Conservation (phyloP, 1,139 yeast species). For the Hansenula sp. region DNA sequence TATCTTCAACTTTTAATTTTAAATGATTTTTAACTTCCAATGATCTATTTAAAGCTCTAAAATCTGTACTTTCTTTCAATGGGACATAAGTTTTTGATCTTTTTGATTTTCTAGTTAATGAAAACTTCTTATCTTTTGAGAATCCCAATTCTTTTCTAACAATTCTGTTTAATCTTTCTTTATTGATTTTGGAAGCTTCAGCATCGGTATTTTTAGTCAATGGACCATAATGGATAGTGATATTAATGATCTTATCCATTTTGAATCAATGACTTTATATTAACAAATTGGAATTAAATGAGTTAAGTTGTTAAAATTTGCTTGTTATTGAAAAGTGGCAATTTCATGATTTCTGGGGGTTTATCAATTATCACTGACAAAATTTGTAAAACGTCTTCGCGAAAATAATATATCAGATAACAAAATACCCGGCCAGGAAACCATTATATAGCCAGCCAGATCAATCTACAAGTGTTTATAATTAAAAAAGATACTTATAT, state of each 20-base stretch:
- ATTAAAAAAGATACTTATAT: too few species aligned
- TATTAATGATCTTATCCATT: neutral
- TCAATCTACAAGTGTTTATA: too few species aligned
- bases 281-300: too few species aligned
- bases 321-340: too few species aligned
- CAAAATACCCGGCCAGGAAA: too few species aligned
- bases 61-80: slow-evolving; percentile 38
- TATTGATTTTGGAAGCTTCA: slow-evolving; percentile 1
- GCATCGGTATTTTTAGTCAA: neutral
- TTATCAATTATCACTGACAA: too few species aligned
- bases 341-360: too few species aligned
- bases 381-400: too few species aligned
- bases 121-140: neutral
- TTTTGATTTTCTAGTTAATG: slow-evolving; percentile 35
- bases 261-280: neutral
- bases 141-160: neutral
- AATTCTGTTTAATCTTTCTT: neutral
- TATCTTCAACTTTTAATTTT: slow-evolving; percentile 16
- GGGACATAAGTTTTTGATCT: slow-evolving; percentile 37
- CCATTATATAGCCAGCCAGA: too few species aligned
- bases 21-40: slow-evolving; percentile 30
- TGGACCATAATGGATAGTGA: neutral
- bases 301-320: too few species aligned
- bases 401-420: too few species aligned
- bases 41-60: slow-evolving; percentile 41